Evolutionary conservation across 495 filamentous ascomycete species (phyloP).

Genomic region (Tuber magnatum): DNA sequence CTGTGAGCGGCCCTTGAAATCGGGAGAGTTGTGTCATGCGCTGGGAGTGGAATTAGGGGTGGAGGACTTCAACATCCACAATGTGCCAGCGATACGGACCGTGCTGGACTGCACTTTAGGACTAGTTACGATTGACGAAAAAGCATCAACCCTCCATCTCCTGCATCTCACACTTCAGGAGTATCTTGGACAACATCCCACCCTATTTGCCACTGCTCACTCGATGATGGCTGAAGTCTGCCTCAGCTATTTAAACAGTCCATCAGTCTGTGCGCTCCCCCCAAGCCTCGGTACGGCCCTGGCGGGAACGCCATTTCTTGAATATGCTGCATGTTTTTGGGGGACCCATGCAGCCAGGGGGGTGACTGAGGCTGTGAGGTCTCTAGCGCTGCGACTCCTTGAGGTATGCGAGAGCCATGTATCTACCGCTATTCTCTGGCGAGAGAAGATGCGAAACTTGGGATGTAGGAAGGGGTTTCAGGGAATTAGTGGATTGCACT

Average conservation of each 20-base stretch:
- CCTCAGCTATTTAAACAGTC: background rate
- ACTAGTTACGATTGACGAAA: background rate
- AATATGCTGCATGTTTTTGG: background rate
- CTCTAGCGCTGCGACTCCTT: background rate
- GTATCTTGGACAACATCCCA: background rate
- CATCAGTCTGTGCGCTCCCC: fast-evolving
- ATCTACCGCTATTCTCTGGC: background rate
- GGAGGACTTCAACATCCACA: background rate
- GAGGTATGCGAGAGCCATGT: background rate
- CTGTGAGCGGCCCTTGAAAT: background rate
- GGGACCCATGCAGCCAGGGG: background rate
- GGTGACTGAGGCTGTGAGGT: background rate
- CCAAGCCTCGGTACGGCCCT: background rate
- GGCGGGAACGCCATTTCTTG: background rate
- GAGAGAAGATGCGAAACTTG: background rate
- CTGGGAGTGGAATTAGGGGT: background rate
- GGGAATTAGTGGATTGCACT: background rate
- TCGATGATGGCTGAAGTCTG: background rate
- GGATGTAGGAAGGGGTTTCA: background rate
- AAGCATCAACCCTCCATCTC: background rate
- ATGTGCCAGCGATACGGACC: background rate
- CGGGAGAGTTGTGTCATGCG: background rate
- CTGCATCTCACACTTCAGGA: background rate
- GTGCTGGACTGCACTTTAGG: background rate
- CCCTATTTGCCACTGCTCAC: background rate